These are phyloP conservation scores for Didymellaceae sp. DNA, from an alignment of 2,329 filamentous ascomycete species.

Conservation along the genomic window DNA sequence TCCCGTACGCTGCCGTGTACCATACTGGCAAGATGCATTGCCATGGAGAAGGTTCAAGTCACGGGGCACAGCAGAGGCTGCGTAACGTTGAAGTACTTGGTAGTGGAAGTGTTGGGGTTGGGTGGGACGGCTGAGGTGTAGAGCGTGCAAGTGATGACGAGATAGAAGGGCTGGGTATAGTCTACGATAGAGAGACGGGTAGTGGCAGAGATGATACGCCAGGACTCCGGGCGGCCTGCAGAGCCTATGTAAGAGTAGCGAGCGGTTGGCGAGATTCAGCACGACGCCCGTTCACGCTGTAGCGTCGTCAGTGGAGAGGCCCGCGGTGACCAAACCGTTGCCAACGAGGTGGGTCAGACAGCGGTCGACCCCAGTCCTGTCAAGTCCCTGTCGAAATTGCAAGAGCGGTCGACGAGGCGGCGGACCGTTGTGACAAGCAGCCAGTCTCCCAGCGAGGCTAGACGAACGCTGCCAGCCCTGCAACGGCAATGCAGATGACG, in stretches of 20 bases:
- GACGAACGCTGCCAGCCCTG: constrained; percentile 41
- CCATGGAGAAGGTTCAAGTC: constrained; percentile 38
- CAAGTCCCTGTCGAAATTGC: constrained; percentile 47
- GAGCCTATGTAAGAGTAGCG: constrained; percentile 46
- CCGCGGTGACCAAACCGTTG: constrained; percentile 44
- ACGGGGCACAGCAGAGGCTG: constrained; percentile 45
- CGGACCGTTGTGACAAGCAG: constrained; percentile 48
- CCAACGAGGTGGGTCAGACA: constrained; percentile 49
- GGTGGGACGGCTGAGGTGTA: constrained; percentile 20
- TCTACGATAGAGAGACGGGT: constrained; percentile 29
- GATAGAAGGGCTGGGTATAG: constrained; percentile 20
- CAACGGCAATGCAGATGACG: constrained; percentile 52
- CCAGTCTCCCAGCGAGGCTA: constrained; percentile 40
- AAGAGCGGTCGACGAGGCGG: constrained; percentile 44
- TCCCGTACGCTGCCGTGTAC: constrained; percentile 52
- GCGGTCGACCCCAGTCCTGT: constrained; percentile 38
- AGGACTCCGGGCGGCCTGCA: constrained; percentile 45
- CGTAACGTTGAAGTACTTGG: constrained; percentile 32
- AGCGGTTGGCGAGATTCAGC: constrained; percentile 47
- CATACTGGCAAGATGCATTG: constrained; percentile 54
- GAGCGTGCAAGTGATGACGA: constrained; percentile 26
- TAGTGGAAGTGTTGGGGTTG: constrained; percentile 1
- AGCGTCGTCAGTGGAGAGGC: constrained; percentile 39
- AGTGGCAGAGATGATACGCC: constrained; percentile 41
- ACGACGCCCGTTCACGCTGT: constrained; percentile 41